Evolutionary conservation across 306 rosid species (phyloP), one percentile per base, ranked within the genome.

Genomic region (Inga laurina): DNA sequence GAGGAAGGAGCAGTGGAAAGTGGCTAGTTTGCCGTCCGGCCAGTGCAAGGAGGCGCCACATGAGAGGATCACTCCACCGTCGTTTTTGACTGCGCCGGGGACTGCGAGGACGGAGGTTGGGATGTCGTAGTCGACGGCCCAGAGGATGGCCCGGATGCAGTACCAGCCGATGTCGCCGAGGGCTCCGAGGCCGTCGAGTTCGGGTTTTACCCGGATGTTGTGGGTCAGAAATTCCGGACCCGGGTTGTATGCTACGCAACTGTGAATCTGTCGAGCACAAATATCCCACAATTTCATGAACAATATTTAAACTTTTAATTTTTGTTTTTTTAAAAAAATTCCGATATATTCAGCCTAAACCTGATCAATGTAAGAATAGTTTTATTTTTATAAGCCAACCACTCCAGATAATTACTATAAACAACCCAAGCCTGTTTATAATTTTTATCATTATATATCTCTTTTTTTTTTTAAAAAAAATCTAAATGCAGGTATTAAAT

Each of bases 101-200:
- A 77, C 70, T 72, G 44, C 90, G 77, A 11, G 80, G 80, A 46
- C 91, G 15, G 86, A 73, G 41, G 81, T 76, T 46, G 91, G 91
- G 8, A 88, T 79, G 1, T 80, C 62, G 21, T 82, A 85, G 41
- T 88, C 52, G 27, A 73, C 65, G 4, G 87, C 85, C 91, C 91
- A 88, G 0, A 88, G 48, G 11, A 88, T 88, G 24, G 88, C 83
- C 45, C 88, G 48, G 30, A 88, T 75, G 81, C 85, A 83, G 30
- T 88, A 88, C 91, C 91, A 88, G 24, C 91, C 91, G 0, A 49
- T 21, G 79, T 88, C 91, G 13, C 91, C 91, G 0, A 88, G 21
- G 19, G 88, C 87, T 24, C 91, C 91, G 1, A 88, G 88, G 15
- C 87, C 91, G 16, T 88, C 91, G 1, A 88, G 41, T 0, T 61